phyloP scores from a whole-genome alignment of 139 green algal species.

The Medakamo hakoo region DNA sequence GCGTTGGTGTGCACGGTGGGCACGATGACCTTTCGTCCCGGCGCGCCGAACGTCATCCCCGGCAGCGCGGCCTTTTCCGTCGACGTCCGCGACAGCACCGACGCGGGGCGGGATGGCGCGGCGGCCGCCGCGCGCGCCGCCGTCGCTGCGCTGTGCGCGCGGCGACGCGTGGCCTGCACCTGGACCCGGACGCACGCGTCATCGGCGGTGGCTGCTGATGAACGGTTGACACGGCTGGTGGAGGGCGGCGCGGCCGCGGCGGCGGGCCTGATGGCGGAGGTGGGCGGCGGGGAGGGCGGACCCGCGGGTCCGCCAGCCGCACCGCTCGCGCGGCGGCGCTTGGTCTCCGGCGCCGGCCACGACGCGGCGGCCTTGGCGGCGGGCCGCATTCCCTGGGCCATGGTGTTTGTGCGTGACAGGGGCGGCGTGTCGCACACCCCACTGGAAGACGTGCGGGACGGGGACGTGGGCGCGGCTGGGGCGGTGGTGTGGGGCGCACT shows the following conservation, averaged over 20 bases:
- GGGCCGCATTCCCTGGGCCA: slow-evolving; percentile 50
- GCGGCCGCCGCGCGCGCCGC: background rate
- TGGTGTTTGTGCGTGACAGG: slow-evolving; percentile 72
- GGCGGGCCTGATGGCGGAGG: background rate
- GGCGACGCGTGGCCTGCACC: slow-evolving; percentile 25
- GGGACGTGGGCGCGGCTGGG: background rate
- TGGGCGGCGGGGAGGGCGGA: background rate
- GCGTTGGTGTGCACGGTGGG: slow-evolving; percentile 84
- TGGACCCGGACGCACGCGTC: slow-evolving; percentile 38
- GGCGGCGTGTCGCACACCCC: background rate
- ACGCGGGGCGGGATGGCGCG: background rate
- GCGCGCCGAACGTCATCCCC: slow-evolving; percentile 77
- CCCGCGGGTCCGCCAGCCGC: background rate
- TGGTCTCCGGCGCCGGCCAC: slow-evolving; percentile 77
- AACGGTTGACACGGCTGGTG: background rate
- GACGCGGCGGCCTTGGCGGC: slow-evolving; percentile 74
- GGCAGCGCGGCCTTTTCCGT: slow-evolving; percentile 40
- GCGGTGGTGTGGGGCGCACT: background rate
- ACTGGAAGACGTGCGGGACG: background rate
- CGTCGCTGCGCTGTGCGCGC: slow-evolving; percentile 10
- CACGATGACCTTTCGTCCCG: slow-evolving; percentile 53
- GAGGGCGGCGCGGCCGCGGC: background rate
- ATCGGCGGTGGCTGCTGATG: slow-evolving; percentile 14
- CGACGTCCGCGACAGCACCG: slow-evolving; percentile 29
- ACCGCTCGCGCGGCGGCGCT: background rate